Evolutionary conservation across 306 rosid genomes (phyloP).

Genomic region (Rosa persica): DNA sequence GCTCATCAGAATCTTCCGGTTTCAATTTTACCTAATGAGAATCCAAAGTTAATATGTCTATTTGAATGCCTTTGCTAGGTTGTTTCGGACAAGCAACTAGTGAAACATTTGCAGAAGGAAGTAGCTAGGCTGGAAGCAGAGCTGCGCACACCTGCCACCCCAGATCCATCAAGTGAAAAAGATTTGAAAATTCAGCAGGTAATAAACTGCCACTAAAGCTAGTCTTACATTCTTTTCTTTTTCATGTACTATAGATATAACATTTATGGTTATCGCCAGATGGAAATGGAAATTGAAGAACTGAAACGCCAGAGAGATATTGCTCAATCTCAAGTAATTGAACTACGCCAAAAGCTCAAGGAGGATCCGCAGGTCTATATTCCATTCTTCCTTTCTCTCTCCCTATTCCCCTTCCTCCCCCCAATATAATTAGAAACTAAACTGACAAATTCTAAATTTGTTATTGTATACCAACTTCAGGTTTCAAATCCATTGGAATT

Average conservation of each 20-base stretch:
- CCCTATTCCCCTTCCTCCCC: background rate
- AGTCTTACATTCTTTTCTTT: background rate
- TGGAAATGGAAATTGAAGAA: constrained; percentile 98
- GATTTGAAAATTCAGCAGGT: constrained; percentile 97
- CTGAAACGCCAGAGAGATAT: constrained; percentile 82
- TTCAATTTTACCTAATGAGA: background rate
- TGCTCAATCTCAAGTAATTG: constrained; percentile 85
- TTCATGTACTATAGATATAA: constrained; percentile 16
- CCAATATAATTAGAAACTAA: constrained; percentile 13
- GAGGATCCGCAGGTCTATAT: constrained; percentile 71
- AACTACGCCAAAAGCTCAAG: constrained; percentile 71
- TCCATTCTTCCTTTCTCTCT: background rate
- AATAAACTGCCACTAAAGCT: constrained; percentile 26
- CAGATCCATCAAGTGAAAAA: constrained; percentile 82
- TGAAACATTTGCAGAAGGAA: constrained; percentile 95
- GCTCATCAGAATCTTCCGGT: background rate
- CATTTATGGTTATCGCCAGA: constrained; percentile 44
- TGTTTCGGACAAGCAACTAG: constrained; percentile 91
- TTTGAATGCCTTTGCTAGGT: constrained; percentile 42
- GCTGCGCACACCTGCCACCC: constrained; percentile 58
- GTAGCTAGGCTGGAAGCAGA: constrained; percentile 97
- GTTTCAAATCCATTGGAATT: constrained; percentile 54
- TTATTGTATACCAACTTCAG: constrained; percentile 34
- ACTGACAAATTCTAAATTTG: constrained; percentile 3
- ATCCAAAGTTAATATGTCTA: background rate